Evolutionary conservation across 2,329 filamentous ascomycete species (phyloP), one percentile per base, ranked within the genome.

Genomic region (Pseudopithomyces chartarum): DNA sequence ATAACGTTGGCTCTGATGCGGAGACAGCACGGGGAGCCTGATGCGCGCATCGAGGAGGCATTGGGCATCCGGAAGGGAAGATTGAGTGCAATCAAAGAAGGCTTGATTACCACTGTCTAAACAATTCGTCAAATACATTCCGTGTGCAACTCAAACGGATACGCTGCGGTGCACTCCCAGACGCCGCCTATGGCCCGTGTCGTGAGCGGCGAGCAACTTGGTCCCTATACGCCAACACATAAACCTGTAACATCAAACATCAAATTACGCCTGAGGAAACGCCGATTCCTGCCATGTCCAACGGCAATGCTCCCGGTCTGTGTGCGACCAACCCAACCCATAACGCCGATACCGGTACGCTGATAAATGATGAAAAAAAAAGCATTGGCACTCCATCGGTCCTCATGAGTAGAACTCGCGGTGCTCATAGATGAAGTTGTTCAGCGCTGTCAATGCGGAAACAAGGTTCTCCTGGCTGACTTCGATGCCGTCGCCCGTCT

Each of bases 1-100:
- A 68, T 82, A 36, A 64, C 76, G 38, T 59, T 75, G 54, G 73
- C 71, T n/a, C 57, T 75, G 57, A 73, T 72, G 69, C 63, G 70
- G 51, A 60, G 52, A 54, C 55, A 57, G 51, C 62, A 57, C 34
- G 73, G 73, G 15, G 72, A 75, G 56, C 62, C 64, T 11, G 63
- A 67, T 39, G 57, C 44, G 42, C 66, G 64, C 26, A 74, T 75
- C 40, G 73, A 75, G 58, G 57, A 68, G 26, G 61, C 60, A n/a
- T 43, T 75, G 45, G 65, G 69, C 2, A 68, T 75, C 48, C 68
- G 68, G 67, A 72, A 60, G 52, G 73, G 73, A 19, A 65, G 72
- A 40, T 52, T 76, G 59, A 58, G 62, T 19, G 55, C 68, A 29
- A 43, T 76, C 38, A 60, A 61, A n/a, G 58, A 60, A 29, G 67